phyloP scores from a whole-genome alignment of 1,139 yeast genomes.

The Kluyveromyces sp. region DNA sequence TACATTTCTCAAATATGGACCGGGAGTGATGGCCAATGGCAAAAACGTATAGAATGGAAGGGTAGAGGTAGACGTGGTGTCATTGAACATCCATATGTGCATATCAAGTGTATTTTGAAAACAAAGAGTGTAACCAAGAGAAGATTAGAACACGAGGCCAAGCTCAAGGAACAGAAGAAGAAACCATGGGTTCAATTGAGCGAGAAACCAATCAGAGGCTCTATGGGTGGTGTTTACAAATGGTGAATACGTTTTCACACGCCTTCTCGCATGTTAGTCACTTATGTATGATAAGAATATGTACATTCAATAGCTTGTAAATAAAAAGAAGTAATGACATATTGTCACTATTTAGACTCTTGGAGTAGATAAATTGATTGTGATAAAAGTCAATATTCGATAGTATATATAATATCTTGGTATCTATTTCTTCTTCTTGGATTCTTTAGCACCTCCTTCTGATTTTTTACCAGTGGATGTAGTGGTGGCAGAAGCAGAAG shows the following conservation, averaged over 20 bases:
- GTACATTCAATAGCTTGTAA: conserved; percentile 4
- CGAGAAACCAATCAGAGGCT: conserved; percentile 38
- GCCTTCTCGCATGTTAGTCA: neutral
- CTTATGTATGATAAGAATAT: neutral
- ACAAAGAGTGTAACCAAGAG: conserved; percentile 49
- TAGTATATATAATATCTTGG: too few species aligned
- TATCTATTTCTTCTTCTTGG: conserved; percentile 1
- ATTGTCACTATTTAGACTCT: neutral
- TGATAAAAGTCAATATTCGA: too few species aligned
- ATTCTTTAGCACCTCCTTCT: conserved; percentile 2
- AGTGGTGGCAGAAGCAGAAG: conserved; percentile 6
- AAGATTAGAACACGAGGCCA: conserved; percentile 54
- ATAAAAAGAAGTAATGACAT: conserved; percentile 1
- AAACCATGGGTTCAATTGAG: conserved; percentile 43
- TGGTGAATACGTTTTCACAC: conserved; percentile 32
- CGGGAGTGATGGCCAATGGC: conserved; percentile 78
- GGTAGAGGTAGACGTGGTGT: conserved; percentile 89
- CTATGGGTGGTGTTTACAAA: conserved; percentile 41
- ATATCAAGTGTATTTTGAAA: conserved; percentile 70
- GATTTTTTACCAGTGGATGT: conserved; percentile 3
- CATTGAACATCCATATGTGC: conserved; percentile 67
- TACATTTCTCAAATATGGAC: conserved; percentile 84
- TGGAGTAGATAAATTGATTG: neutral
- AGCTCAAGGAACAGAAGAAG: conserved; percentile 35
- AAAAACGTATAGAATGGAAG: conserved; percentile 69